These are phyloP conservation scores for Fusarium pseudograminearum DNA, from an alignment of 2,329 filamentous ascomycete genomes.

Conservation along the genomic window DNA sequence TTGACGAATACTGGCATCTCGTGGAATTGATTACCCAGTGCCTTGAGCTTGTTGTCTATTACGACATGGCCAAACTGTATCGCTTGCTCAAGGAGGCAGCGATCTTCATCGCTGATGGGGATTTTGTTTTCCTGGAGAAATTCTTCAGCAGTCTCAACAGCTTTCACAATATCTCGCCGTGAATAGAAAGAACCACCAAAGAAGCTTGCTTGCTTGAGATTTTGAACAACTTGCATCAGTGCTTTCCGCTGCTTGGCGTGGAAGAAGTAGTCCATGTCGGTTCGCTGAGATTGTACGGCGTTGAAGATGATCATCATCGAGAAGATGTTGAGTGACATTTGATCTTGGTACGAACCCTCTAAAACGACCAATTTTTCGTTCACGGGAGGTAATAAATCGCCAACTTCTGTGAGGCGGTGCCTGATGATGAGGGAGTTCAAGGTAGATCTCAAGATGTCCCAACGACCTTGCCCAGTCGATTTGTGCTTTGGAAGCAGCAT, in stretches of 20 bases:
- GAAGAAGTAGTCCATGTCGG: slow-evolving; percentile 89
- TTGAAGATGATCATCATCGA: slow-evolving; percentile 87
- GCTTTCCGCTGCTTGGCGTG: slow-evolving; percentile 77
- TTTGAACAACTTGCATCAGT: slow-evolving; percentile 77
- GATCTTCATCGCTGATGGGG: slow-evolving; percentile 70
- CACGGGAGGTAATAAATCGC: slow-evolving; percentile 75
- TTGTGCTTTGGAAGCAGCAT: slow-evolving; percentile 70
- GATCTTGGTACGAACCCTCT: slow-evolving; percentile 87
- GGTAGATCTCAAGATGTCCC: slow-evolving; percentile 73
- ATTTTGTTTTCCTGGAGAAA: slow-evolving; percentile 75
- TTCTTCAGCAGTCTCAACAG: slow-evolving; percentile 73
- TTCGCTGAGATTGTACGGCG: slow-evolving; percentile 86
- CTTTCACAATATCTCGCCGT: slow-evolving; percentile 69
- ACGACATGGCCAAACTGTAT: slow-evolving; percentile 74
- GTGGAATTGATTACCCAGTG: slow-evolving; percentile 74
- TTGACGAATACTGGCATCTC: slow-evolving; percentile 82
- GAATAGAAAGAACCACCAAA: slow-evolving; percentile 85
- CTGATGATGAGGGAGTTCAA: slow-evolving; percentile 86
- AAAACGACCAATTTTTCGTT: slow-evolving; percentile 78
- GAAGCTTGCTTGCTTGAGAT: slow-evolving; percentile 86
- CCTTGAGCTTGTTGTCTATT: slow-evolving; percentile 71
- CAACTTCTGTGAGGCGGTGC: slow-evolving; percentile 80
- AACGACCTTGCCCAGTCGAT: slow-evolving; percentile 65
- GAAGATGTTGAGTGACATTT: slow-evolving; percentile 85
- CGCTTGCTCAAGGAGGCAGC: slow-evolving; percentile 69